Conservation (phyloP, 1,284 basidiomycete species). For the Schizophyllum commune region DNA sequence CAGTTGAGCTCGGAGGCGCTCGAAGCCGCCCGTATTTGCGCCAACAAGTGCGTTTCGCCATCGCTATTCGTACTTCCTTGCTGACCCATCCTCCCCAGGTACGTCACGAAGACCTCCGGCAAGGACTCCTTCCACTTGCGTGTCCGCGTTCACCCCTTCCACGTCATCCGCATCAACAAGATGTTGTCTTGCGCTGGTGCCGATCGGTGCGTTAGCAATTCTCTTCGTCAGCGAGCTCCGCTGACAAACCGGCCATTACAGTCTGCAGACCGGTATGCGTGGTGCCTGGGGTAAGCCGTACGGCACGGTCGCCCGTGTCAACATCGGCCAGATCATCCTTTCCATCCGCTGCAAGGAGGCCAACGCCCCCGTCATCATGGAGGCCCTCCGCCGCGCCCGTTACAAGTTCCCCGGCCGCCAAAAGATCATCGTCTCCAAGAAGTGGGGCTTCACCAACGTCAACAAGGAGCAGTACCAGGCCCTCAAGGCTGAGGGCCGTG, state of each 20-base stretch:
- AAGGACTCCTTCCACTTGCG: constrained; percentile 99
- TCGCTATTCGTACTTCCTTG: background rate
- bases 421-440: constrained; percentile 97
- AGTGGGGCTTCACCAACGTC: constrained; percentile 98
- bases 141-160: constrained; percentile 97
- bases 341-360: constrained; percentile 91
- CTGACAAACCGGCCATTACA: constrained; percentile 19
- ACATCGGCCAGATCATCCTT: constrained; percentile 97
- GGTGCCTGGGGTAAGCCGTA: constrained; percentile 99
- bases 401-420: constrained; percentile 99
- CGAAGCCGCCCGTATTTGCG: constrained; percentile 97
- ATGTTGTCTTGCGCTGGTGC: constrained; percentile 99
- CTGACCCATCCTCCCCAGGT: constrained; percentile 25
- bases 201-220: constrained; percentile 62
- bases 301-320: constrained; percentile 89
- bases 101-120: constrained; percentile 96
- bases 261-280: constrained; percentile 98
- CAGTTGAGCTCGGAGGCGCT: constrained; percentile 95
- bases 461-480: constrained; percentile 85
- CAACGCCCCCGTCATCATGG: constrained; percentile 87
- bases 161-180: constrained; percentile 99
- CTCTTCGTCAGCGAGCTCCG: constrained; percentile 9
- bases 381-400: constrained; percentile 93
- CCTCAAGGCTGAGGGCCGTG: constrained; percentile 85
- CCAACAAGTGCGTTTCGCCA: constrained; percentile 66